Evolutionary conservation across 2,329 filamentous ascomycete genomes (phyloP), one percentile per base, ranked within the genome.

Genomic region (Coleophoma crateriformis): DNA sequence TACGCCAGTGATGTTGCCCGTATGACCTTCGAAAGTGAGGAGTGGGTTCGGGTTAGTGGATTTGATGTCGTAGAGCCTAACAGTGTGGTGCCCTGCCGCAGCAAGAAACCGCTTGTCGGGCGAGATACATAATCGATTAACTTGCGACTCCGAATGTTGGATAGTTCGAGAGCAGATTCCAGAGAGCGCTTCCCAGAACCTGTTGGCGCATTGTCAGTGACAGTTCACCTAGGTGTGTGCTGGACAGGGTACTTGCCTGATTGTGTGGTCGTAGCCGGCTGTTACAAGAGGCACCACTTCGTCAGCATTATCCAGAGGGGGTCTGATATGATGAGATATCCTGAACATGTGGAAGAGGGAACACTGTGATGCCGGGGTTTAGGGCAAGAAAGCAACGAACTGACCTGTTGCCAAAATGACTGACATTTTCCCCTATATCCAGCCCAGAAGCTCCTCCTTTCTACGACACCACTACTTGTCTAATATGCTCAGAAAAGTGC

Each of bases 31-130:
- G 63, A 99, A 97, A 17, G 87, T 91, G 63, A 97, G 82, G 20
- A 97, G 78, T 1, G 94, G 87, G 58, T 92, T 94, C 2, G 94
- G 91, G 62, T 97, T 97, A n/a, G 90, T 92, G 14, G 90, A 96
- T 65, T 96, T 96, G 75, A 97, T 96, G 65, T 99, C 94, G 74
- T 95, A 99, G 51, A 99, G 87, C 72, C 97, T 97, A 65, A 99
- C 90, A 46, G 88, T 90, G 68, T 92, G 80, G 66, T 85, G 79
- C 22, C 85, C 85, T 0, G 85, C 85, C n/a, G 20, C 84, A 87
- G 53, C 88, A 88, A 71, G 85, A 69, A 87, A 96, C 55, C 92
- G 88, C 72, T 99, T 99, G 74, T 99, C 94, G 55, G 94, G 94
- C 12, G 94, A 96, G 64, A 99, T 99, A 70, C 92, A 97, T 45